Percentiles rank a stretch among this genome's conserved stretches.
Conservation (phyloP, 805 yeast species). For the Wickerhamiella bombiphila region DNA sequence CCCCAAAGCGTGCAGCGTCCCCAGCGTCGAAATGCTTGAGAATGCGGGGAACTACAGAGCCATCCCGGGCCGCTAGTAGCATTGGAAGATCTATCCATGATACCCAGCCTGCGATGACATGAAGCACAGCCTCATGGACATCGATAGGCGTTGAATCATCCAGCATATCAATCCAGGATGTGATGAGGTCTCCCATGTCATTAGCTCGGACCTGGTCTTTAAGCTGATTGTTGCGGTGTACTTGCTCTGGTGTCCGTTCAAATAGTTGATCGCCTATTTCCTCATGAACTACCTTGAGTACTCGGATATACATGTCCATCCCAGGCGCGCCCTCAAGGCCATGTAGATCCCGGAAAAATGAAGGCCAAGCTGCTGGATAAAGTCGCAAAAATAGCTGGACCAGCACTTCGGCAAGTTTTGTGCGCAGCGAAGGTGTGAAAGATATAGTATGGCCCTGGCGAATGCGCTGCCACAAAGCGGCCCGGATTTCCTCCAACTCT, state of each 20-base stretch:
- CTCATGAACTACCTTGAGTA: slow-evolving; percentile 61
- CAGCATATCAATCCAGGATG: slow-evolving; percentile 9
- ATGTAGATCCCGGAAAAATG: slow-evolving; percentile 35
- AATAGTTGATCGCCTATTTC: slow-evolving; percentile 91
- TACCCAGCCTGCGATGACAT: slow-evolving; percentile 68
- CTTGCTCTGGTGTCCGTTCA: slow-evolving; percentile 42
- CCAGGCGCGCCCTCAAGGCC: slow-evolving; percentile 22
- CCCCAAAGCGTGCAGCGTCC: slow-evolving; percentile 35
- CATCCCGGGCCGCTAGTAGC: slow-evolving; percentile 38
- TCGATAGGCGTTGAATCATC: slow-evolving; percentile 22
- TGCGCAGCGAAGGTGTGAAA: slow-evolving; percentile 33
- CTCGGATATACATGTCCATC: slow-evolving; percentile 62
- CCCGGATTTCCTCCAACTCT: slow-evolving; percentile 34
- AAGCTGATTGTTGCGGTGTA: slow-evolving; percentile 50
- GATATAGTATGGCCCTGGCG: slow-evolving; percentile 5
- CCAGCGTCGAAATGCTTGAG: slow-evolving; percentile 40
- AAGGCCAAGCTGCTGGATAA: slow-evolving; percentile 36
- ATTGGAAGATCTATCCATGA: slow-evolving; percentile 83
- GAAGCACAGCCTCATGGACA: slow-evolving; percentile 43
- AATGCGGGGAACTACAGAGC: slow-evolving; percentile 37
- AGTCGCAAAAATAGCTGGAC: slow-evolving; percentile 36
- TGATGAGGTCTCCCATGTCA: slow-evolving; percentile 28
- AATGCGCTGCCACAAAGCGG: slow-evolving; percentile 34
- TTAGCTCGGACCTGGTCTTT: slow-evolving; percentile 71
- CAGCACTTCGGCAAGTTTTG: slow-evolving; percentile 43